Percentiles rank a stretch among this genome's conserved stretches.
phyloP scores from a whole-genome alignment of 2,329 filamentous ascomycete genomes.

The Thyridium curvatum region DNA sequence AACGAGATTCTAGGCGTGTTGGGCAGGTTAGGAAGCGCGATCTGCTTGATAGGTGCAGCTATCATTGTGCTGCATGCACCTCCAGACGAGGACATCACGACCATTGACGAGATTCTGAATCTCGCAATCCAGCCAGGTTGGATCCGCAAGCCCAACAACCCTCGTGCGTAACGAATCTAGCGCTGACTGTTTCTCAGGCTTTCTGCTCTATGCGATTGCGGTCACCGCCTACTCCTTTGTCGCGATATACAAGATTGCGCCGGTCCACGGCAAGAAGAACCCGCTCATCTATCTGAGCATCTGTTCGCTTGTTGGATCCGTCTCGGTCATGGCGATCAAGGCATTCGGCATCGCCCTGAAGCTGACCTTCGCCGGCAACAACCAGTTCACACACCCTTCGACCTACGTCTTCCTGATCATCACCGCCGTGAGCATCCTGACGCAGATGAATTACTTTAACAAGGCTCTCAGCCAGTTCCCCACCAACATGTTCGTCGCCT shows the following conservation, averaged over 20 bases:
- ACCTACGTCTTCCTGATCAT: conserved; percentile 98
- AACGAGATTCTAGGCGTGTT: conserved; percentile 84
- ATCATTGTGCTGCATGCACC: conserved; percentile 97
- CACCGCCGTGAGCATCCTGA: conserved; percentile 86
- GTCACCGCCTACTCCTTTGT: conserved; percentile 79
- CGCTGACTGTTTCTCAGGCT: conserved; percentile 51
- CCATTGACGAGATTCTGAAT: conserved; percentile 83
- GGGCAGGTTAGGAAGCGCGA: conserved; percentile 91
- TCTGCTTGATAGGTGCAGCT: conserved; percentile 91
- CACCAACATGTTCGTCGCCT: conserved; percentile 88
- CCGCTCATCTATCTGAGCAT: conserved; percentile 95
- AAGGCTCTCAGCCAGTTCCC: conserved; percentile 96
- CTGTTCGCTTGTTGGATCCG: conserved; percentile 92
- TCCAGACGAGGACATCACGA: conserved; percentile 84
- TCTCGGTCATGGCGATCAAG: conserved; percentile 99
- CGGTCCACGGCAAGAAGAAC: conserved; percentile 87
- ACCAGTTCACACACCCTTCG: conserved; percentile 90
- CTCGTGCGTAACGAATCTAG: not conserved
- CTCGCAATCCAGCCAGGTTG: conserved; percentile 88
- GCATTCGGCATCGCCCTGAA: conserved; percentile 97
- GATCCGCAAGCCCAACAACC: conserved; percentile 21
- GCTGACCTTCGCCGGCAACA: conserved; percentile 85
- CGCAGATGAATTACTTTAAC: conserved; percentile 99
- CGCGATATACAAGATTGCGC: conserved; percentile 96
- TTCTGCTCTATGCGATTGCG: conserved; percentile 75